These are phyloP conservation scores for Podospora fimiseda DNA, from an alignment of 495 filamentous ascomycete genomes.

Conservation along the genomic window DNA sequence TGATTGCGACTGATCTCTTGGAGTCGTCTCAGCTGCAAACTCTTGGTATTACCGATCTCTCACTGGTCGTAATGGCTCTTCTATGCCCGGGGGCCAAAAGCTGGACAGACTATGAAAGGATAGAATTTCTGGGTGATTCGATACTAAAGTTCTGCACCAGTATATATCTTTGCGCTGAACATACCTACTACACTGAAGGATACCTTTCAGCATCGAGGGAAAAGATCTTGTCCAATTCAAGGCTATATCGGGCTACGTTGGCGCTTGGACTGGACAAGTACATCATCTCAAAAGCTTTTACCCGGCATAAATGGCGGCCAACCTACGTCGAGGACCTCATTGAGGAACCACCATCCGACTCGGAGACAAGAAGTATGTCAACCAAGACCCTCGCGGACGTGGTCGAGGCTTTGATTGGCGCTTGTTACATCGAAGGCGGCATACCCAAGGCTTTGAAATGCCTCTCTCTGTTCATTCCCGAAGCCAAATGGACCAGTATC, in stretches of 20 bases:
- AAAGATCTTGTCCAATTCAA: conserved; percentile 63
- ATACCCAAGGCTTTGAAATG: conserved; percentile 56
- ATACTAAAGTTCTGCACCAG: conserved; percentile 75
- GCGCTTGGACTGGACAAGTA: conserved; percentile 61
- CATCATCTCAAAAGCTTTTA: conserved; percentile 65
- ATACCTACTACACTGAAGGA: conserved; percentile 69
- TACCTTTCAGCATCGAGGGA: conserved; percentile 65
- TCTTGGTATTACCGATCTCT: conserved; percentile 47
- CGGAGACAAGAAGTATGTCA: conserved; percentile 47
- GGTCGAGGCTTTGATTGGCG: conserved; percentile 77
- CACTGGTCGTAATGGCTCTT: conserved; percentile 66
- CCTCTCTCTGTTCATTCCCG: conserved; percentile 59
- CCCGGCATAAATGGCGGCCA: conserved; percentile 64
- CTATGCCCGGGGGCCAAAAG: conserved; percentile 57
- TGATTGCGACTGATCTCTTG: conserved; percentile 60
- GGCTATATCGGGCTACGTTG: conserved; percentile 58
- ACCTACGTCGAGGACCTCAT: conserved; percentile 52
- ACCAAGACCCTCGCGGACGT: conserved; percentile 86
- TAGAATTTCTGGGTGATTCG: conserved; percentile 85
- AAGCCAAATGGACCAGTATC: conserved; percentile 50
- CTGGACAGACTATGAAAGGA: conserved; percentile 67
- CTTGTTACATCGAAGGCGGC: conserved; percentile 67
- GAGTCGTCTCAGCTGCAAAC: conserved; percentile 52
- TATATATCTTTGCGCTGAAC: conserved; percentile 56
- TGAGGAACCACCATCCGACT: conserved; percentile 13